Evolutionary conservation across 1,284 basidiomycete species (phyloP).

Genomic region (Pseudozyma pruni): DNA sequence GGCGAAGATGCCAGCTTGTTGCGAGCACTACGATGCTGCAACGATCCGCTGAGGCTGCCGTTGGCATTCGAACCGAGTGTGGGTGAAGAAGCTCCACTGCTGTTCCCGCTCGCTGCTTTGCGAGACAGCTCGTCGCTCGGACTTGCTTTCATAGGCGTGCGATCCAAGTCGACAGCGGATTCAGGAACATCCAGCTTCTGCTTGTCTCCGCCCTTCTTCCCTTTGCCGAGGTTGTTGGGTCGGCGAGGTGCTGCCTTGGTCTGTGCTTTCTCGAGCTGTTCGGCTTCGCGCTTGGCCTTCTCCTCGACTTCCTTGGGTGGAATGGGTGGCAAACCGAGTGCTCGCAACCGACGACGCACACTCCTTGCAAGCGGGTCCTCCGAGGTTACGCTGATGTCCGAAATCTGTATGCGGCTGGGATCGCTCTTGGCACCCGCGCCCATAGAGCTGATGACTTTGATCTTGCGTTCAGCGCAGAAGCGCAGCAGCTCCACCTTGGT

Average conservation of each 20-base stretch:
- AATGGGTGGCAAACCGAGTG: slow-evolving; percentile 57
- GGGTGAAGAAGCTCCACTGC: slow-evolving; percentile 22
- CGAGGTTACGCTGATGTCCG: slow-evolving; percentile 89
- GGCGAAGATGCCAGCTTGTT: slow-evolving; percentile 22
- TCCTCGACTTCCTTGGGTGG: slow-evolving; percentile 50
- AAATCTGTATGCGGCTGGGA: slow-evolving; percentile 91
- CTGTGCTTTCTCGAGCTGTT: slow-evolving; percentile 37
- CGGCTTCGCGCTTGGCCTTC: slow-evolving; percentile 23
- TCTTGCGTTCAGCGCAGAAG: slow-evolving; percentile 60
- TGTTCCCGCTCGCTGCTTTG: slow-evolving; percentile 12
- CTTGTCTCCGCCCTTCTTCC: slow-evolving; percentile 20
- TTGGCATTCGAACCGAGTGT: slow-evolving; percentile 4
- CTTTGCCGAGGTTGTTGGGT: slow-evolving; percentile 13
- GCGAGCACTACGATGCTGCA: slow-evolving; percentile 12
- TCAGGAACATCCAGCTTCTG: slow-evolving; percentile 11
- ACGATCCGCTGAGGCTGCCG: slow-evolving; percentile 5
- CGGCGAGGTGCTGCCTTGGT: not conserved
- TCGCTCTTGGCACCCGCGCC: slow-evolving; percentile 97
- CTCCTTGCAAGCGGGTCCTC: slow-evolving; percentile 95
- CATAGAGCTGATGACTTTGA: slow-evolving; percentile 84
- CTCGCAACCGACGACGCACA: slow-evolving; percentile 82
- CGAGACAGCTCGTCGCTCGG: slow-evolving; percentile 15
- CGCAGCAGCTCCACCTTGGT: slow-evolving; percentile 75
- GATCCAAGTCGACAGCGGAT: slow-evolving; percentile 12
- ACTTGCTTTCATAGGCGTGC: slow-evolving; percentile 37